Evolutionary conservation across 768 basidiomycete genomes (phyloP).

Genomic region (Boletus rufocinnamomeus): DNA sequence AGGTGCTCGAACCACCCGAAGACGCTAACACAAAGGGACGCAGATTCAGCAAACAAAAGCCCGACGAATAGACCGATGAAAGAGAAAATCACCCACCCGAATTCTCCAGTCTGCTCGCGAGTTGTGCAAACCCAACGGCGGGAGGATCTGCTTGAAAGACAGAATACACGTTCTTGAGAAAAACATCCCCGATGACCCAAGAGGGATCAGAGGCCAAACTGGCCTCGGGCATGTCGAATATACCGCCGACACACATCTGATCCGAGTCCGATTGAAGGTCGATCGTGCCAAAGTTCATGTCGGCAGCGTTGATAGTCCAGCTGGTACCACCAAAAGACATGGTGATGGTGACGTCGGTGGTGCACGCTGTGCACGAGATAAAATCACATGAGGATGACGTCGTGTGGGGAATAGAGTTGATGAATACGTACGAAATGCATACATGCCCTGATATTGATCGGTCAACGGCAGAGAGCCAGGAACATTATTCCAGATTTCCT

Average conservation of each 20-base stretch:
- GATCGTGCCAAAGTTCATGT: slow-evolving; percentile 76
- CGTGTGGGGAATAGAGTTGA: neutral
- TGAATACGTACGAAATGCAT: slow-evolving; percentile 62
- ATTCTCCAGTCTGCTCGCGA: slow-evolving; percentile 4
- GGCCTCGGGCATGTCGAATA: slow-evolving; percentile 53
- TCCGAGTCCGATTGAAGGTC: neutral
- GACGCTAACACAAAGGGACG: neutral
- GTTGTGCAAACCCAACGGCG: slow-evolving; percentile 24
- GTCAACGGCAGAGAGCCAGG: slow-evolving; percentile 50
- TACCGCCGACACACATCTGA: slow-evolving; percentile 56
- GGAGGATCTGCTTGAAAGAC: slow-evolving; percentile 22
- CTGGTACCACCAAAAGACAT: slow-evolving; percentile 74
- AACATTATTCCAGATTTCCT: slow-evolving; percentile 63
- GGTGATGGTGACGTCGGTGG: slow-evolving; percentile 50
- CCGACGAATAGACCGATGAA: neutral
- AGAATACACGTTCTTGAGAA: slow-evolving; percentile 44
- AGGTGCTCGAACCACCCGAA: neutral
- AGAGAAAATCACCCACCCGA: neutral
- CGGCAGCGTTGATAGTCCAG: slow-evolving; percentile 72
- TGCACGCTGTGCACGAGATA: slow-evolving; percentile 54
- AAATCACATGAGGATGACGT: slow-evolving; percentile 1
- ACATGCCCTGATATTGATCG: slow-evolving; percentile 62
- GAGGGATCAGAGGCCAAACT: slow-evolving; percentile 29
- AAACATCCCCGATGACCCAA: slow-evolving; percentile 73
- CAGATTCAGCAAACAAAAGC: neutral